Evolutionary conservation across 2,329 filamentous ascomycete species (phyloP), one percentile per base, ranked within the genome.

Genomic region (Aspergillus sp.): DNA sequence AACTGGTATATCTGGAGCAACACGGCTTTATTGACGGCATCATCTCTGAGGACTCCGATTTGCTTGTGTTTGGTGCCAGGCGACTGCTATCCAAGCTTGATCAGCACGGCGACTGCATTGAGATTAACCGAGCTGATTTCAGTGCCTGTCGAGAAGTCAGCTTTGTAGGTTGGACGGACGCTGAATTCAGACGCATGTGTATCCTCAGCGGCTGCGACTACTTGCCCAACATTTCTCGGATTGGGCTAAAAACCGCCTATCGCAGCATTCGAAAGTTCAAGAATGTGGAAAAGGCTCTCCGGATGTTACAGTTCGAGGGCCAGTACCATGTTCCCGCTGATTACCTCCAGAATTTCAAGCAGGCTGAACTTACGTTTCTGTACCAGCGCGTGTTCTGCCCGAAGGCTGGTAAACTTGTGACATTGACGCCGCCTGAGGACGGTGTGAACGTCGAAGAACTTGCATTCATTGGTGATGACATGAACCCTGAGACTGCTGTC

Each of bases 181-280:
- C 84, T 9, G 92, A 97, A 68, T 99, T 99, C 71, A 87, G 95
- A 62, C 89, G 88, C 57, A 99, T 99, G 95, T 92, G 93, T 46
- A 99, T 99, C 68, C 80, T 99, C 62, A 97, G 93, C 73, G 95
- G 95, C 7, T 99, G 95, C 74, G 95, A 99, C 74, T 99, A 99
- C 75, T 84, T 98, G n/a, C 82, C 89, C 2, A 91, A 90, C 61
- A 91, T 99, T 64, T 89, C 87, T 60, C 90, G 90, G 54, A 87
- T 99, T 77, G 95, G 95, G 0, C 77, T 99, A 59, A 98, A 97
- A 82, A 98, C 93, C 6, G 94, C 95, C 0, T 91, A 99, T 77
- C 89, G 93, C 49, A 87, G 95, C 81, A 85, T 99, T 62, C 88
- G 94, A 62, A 97, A 96, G 76, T 87, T 97, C 80, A 97, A 94